These are phyloP conservation scores for Camellia oleifera DNA, from an alignment of 179 eudicot genomes.

Conservation along the genomic window DNA sequence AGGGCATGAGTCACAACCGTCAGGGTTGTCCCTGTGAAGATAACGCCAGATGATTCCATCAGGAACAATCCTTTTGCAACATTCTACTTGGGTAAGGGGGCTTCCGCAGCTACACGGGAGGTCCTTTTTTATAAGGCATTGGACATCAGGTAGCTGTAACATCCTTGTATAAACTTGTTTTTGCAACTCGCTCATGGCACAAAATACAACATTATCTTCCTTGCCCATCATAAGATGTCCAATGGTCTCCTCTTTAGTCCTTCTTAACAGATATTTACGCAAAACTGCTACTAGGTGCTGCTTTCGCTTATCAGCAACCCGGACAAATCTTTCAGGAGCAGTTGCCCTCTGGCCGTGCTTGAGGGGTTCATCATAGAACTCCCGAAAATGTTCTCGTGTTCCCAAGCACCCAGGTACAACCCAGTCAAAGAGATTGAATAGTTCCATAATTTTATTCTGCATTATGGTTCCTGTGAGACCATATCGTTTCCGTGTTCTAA, in stretches of 20 bases:
- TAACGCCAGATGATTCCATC: slow-evolving; percentile 87
- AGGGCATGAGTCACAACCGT: slow-evolving; percentile 95
- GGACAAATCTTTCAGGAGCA: slow-evolving; percentile 77
- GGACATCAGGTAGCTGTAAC: slow-evolving; percentile 83
- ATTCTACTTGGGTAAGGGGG: slow-evolving; percentile 89
- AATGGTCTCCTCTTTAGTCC: slow-evolving; percentile 96
- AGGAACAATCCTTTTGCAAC: slow-evolving; percentile 79
- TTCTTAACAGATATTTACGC: slow-evolving; percentile 69
- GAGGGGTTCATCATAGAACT: slow-evolving; percentile 91
- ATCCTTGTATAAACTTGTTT: slow-evolving; percentile 85
- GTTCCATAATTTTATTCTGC: slow-evolving; percentile 97
- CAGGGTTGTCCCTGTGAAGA: slow-evolving; percentile 83
- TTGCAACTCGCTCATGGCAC: slow-evolving; percentile 93
- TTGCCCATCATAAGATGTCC: slow-evolving; percentile 99
- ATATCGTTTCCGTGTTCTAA: slow-evolving; percentile 72
- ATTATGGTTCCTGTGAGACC: slow-evolving; percentile 96
- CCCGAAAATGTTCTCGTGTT: slow-evolving; percentile 90
- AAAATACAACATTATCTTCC: slow-evolving; percentile 97
- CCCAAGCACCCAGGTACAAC: slow-evolving; percentile 87
- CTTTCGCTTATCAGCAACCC: slow-evolving; percentile 76
- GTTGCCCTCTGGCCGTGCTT: slow-evolving; percentile 95
- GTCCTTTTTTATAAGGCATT: slow-evolving; percentile 84
- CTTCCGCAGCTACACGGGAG: slow-evolving; percentile 95
- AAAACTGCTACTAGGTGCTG: slow-evolving; percentile 77
- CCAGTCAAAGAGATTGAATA: slow-evolving; percentile 93